These are phyloP conservation scores for Pneumocystis jirovecii DNA, from an alignment of 1,139 yeast genomes.

Conservation along the genomic window DNA sequence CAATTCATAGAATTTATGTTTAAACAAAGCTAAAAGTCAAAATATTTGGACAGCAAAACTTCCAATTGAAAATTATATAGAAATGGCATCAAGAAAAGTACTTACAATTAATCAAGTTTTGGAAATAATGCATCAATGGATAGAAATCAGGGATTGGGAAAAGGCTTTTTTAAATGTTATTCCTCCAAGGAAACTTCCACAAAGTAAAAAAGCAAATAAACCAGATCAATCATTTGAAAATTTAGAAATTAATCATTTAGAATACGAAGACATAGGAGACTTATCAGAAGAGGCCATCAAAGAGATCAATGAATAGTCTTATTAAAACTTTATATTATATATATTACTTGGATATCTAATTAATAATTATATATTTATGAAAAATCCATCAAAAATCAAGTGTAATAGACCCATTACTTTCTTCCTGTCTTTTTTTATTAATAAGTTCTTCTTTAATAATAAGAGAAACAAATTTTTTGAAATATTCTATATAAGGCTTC, in stretches of 20 bases:
- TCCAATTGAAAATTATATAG: conserved; percentile 77
- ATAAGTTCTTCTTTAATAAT: conserved; percentile 44
- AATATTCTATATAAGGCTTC: conserved; percentile 59
- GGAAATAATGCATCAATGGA: conserved; percentile 69
- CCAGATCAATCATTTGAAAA: not conserved
- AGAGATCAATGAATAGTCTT: conserved; percentile 6
- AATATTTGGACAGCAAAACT: conserved; percentile 62
- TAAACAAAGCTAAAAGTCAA: conserved; percentile 59
- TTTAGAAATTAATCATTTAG: not conserved
- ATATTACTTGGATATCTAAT: not conserved
- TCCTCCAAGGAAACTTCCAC: conserved; percentile 52
- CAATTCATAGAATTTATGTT: conserved; percentile 38
- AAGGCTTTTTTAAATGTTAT: conserved; percentile 68
- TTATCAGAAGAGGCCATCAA: conserved; percentile 4
- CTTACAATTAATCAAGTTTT: conserved; percentile 90
- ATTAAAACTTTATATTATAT: conserved; percentile 4
- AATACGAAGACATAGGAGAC: not conserved
- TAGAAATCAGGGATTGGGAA: conserved; percentile 58
- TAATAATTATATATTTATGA: not conserved
- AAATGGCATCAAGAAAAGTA: conserved; percentile 72
- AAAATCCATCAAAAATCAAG: conserved; percentile 19
- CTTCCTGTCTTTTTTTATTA: conserved; percentile 25
- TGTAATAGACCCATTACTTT: not conserved
- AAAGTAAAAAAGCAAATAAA: not conserved
- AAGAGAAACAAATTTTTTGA: conserved; percentile 45